phyloP scores from a whole-genome alignment of 306 rosid genomes.

The Quercus mongolica region DNA sequence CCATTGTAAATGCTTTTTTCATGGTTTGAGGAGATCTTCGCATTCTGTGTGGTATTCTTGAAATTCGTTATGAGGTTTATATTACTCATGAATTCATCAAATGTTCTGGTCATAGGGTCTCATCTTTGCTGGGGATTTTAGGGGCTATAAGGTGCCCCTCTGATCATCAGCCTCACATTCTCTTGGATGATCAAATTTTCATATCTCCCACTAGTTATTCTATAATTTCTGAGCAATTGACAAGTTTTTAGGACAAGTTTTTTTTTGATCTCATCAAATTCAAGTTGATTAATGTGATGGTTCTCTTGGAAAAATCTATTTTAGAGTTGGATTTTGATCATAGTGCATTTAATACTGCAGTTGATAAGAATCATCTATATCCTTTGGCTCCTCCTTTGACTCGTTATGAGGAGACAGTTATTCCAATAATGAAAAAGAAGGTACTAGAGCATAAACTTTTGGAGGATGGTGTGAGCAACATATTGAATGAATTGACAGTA shows the following conservation, averaged over 20 bases:
- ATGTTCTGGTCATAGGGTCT: background rate
- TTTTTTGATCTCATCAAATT: background rate
- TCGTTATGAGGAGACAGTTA: conserved; percentile 39
- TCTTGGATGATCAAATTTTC: background rate
- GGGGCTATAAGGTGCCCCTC: background rate
- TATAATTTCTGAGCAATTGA: background rate
- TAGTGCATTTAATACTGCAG: conserved; percentile 31
- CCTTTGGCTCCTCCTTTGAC: conserved; percentile 54
- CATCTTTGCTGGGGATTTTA: background rate
- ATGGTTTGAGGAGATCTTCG: background rate
- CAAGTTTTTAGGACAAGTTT: background rate
- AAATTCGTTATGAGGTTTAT: background rate
- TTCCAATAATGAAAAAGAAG: conserved; percentile 38
- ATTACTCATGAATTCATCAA: background rate
- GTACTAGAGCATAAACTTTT: conserved; percentile 34
- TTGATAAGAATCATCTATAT: conserved; percentile 49
- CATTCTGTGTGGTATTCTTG: background rate
- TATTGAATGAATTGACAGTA: conserved; percentile 41
- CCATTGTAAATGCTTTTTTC: background rate
- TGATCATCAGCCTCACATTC: background rate
- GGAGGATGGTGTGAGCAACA: conserved; percentile 36
- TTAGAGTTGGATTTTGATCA: background rate
- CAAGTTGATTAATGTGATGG: background rate
- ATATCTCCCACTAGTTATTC: background rate
- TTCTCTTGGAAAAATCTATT: background rate